Evolutionary conservation across 352 stramenopile species (phyloP), one percentile per base, ranked within the genome.

Genomic region (Globisporangium nodosum): DNA sequence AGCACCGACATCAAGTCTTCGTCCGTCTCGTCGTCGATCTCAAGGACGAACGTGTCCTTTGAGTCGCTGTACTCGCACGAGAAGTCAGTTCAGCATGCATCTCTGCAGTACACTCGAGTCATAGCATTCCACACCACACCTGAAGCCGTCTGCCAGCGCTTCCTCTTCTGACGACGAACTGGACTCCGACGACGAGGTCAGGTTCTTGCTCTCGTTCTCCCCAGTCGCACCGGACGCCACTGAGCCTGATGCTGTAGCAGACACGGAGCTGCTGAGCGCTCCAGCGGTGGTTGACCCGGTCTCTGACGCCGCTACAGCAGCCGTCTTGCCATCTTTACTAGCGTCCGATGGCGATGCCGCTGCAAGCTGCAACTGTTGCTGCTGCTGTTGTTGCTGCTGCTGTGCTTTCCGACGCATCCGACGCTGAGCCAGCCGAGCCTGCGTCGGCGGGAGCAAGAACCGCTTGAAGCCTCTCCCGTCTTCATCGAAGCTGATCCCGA

Each of bases 11-110:
- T 94, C 5, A 95, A 62, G 56, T 97, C 89, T 78, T 97, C 90
- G 53, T 97, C 89, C 0, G 88, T 96, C 69, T 97, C 90, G 58
- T 97, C 90, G 54, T 97, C 90, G 40, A 97, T 94, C 56, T 97
- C 87, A 24, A 96, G 64, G 5, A 96, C 85, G 64, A 96, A 96
- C 16, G 87, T 92, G 42, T 92, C 70, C 52, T 90, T 91, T 16
- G 79, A 89, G 61, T 94, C 85, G 48, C 85, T 90, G 45, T 5
- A 15, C 20, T 24, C 56, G 4, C 54, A 53, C 8, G 20, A 11
- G 20, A 3, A 27, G 20, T 48, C 18, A 24, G 5, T 12, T n/a
- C 18, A 20, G 5, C n/a, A n/a, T 12, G 5, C 1, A 3, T 27
- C 3, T 5, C 6, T 13, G 40, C 12, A 53, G 47, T 37, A 54